phyloP scores from a whole-genome alignment of 129 eudicot species.

The Solidago caesia region DNA sequence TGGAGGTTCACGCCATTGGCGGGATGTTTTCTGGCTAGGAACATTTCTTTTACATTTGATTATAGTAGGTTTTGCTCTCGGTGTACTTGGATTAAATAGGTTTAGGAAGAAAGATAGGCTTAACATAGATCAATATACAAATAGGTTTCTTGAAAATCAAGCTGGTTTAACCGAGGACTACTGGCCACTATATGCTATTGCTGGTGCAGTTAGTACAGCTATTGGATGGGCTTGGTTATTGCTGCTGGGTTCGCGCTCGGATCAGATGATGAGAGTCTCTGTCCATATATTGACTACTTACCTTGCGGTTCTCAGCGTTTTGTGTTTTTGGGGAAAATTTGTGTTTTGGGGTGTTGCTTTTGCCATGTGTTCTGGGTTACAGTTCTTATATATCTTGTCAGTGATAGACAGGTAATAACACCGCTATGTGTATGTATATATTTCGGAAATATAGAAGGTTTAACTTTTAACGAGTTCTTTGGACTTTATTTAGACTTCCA shows the following conservation, averaged over 20 bases:
- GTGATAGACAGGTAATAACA: slow-evolving; percentile 81
- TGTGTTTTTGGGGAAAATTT: slow-evolving; percentile 80
- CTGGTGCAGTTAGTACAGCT: slow-evolving; percentile 67
- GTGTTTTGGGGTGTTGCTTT: slow-evolving; percentile 90
- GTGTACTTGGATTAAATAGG: slow-evolving; percentile 72
- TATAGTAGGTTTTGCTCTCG: slow-evolving; percentile 65
- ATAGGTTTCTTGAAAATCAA: slow-evolving; percentile 56
- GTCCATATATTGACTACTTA: slow-evolving; percentile 89
- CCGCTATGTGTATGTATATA: not conserved
- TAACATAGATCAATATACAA: slow-evolving; percentile 67
- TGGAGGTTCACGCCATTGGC: slow-evolving; percentile 76
- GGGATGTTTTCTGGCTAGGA: slow-evolving; percentile 84
- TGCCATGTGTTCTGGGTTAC: slow-evolving; percentile 84
- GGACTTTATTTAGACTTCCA: slow-evolving; percentile 43
- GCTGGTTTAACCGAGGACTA: slow-evolving; percentile 85
- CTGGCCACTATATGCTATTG: slow-evolving; percentile 88
- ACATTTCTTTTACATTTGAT: slow-evolving; percentile 65
- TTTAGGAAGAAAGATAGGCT: slow-evolving; percentile 83
- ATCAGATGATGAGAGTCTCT: slow-evolving; percentile 83
- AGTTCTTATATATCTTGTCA: slow-evolving; percentile 88
- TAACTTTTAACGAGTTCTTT: not conserved
- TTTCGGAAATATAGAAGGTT: not conserved
- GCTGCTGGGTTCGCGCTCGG: slow-evolving; percentile 78
- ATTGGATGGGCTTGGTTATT: slow-evolving; percentile 88
- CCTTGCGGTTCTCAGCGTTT: slow-evolving; percentile 85